Evolutionary conservation across 2,329 filamentous ascomycete species (phyloP).

Genomic region (Penicillium sp.): DNA sequence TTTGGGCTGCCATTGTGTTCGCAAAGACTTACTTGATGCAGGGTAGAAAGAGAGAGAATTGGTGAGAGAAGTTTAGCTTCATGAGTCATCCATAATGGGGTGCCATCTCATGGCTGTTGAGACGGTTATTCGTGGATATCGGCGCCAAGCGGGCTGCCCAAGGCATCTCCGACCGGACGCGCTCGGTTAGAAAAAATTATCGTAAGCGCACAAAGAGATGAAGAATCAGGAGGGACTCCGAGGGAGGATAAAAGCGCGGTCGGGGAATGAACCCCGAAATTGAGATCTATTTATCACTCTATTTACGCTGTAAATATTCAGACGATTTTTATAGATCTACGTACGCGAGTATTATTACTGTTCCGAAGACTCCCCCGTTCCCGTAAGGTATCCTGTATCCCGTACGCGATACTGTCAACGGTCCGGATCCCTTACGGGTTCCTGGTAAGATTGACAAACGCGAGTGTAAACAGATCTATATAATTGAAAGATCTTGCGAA

Average conservation of each 20-base stretch:
- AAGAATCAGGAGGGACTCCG: not conserved
- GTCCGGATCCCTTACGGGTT: conserved; percentile 13
- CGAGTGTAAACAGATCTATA: not conserved
- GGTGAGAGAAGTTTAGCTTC: too few relatives aligned
- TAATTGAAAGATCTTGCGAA: not conserved
- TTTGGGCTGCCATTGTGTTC: too few relatives aligned
- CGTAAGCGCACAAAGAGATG: conserved; percentile 4
- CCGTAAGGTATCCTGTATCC: conserved; percentile 3
- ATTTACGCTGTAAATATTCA: not conserved
- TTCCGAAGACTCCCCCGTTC: not conserved
- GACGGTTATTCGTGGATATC: not conserved
- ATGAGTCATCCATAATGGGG: too few relatives aligned
- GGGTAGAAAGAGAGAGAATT: too few relatives aligned
- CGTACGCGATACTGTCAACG: conserved; percentile 21
- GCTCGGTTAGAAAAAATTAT: conserved; percentile 7
- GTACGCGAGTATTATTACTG: conserved; percentile 23
- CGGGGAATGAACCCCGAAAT: not conserved
- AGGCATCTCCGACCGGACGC: conserved; percentile 2
- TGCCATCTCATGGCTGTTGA: too few relatives aligned
- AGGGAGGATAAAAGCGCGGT: not conserved
- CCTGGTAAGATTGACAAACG: conserved; percentile 23
- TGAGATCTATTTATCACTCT: too few relatives aligned
- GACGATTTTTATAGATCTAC: not conserved
- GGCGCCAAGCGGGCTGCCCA: conserved; percentile 3
- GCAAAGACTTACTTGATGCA: too few relatives aligned